phyloP scores from a whole-genome alignment of 306 rosid species.

The Biancaea sappan region DNA sequence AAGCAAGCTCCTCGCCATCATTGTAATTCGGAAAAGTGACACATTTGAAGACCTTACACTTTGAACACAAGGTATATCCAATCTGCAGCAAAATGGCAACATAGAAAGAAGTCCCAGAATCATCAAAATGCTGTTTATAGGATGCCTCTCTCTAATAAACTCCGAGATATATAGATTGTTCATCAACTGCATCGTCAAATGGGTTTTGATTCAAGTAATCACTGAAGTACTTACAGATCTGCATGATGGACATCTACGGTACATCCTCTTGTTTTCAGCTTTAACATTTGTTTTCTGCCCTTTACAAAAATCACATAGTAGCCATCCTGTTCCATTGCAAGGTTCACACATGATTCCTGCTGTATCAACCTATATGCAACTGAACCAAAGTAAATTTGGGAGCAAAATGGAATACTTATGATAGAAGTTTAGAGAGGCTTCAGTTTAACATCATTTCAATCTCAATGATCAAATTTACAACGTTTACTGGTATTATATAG shows the following conservation, averaged over 20 bases:
- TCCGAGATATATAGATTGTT: background rate
- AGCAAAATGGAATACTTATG: background rate
- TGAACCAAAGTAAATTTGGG: conserved; percentile 26
- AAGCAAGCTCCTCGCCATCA: conserved; percentile 54
- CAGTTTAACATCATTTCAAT: background rate
- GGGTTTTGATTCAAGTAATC: background rate
- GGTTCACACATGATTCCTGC: conserved; percentile 66
- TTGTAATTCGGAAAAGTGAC: conserved; percentile 76
- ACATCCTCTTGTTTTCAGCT: conserved; percentile 68
- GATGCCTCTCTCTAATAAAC: background rate
- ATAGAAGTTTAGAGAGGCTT: background rate
- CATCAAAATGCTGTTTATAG: background rate
- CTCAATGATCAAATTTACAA: background rate
- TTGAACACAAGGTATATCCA: conserved; percentile 77
- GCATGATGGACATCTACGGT: conserved; percentile 91
- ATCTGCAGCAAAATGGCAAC: conserved; percentile 45
- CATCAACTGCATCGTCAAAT: background rate
- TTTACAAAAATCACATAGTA: conserved; percentile 75
- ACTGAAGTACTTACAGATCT: conserved; percentile 64
- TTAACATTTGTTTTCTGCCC: conserved; percentile 85
- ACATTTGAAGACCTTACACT: conserved; percentile 86
- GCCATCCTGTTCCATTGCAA: conserved; percentile 88
- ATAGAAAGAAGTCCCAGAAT: background rate
- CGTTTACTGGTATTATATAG: background rate
- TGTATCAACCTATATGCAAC: conserved; percentile 52